Evolutionary conservation across 1,139 yeast species (phyloP).

Genomic region (Insectozyma bohioensis): DNA sequence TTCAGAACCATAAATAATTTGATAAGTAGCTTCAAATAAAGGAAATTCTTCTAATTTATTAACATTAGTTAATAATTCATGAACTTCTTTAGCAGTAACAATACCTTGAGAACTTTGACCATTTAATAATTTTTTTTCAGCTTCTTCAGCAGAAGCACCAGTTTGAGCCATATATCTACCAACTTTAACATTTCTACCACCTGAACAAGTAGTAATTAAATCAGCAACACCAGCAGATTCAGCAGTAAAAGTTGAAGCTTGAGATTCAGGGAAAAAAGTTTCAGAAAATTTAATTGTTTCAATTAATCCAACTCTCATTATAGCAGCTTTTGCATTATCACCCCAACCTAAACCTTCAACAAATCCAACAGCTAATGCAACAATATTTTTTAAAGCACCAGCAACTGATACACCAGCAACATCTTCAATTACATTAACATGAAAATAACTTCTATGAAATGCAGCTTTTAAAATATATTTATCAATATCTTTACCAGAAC

Average conservation of each 20-base stretch:
- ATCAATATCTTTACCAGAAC: conserved; percentile 45
- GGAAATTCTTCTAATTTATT: conserved; percentile 39
- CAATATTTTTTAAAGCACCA: conserved; percentile 49
- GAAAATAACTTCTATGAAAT: conserved; percentile 51
- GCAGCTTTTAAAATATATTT: conserved; percentile 39
- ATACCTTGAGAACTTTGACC: conserved; percentile 55
- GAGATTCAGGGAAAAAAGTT: conserved; percentile 43
- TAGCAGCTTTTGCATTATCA: conserved; percentile 51
- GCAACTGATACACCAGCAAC: conserved; percentile 53
- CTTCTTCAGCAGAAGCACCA: conserved; percentile 41
- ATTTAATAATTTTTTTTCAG: conserved; percentile 46
- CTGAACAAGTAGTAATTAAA: conserved; percentile 49
- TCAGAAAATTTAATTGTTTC: conserved; percentile 45
- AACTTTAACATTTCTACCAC: conserved; percentile 51
- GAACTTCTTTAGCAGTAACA: conserved; percentile 49
- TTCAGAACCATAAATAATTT: conserved; percentile 43
- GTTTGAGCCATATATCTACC: conserved; percentile 50
- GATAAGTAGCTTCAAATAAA: conserved; percentile 49
- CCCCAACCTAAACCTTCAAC: conserved; percentile 54
- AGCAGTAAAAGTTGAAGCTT: conserved; percentile 39
- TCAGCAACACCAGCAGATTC: conserved; percentile 55
- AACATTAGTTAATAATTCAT: conserved; percentile 40
- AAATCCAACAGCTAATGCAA: conserved; percentile 50
- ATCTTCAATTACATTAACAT: conserved; percentile 47
- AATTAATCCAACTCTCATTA: conserved; percentile 47